Evolutionary conservation across 2,329 filamentous ascomycete species (phyloP), one percentile per base, ranked within the genome.

Genomic region (Fusarium equiseti): DNA sequence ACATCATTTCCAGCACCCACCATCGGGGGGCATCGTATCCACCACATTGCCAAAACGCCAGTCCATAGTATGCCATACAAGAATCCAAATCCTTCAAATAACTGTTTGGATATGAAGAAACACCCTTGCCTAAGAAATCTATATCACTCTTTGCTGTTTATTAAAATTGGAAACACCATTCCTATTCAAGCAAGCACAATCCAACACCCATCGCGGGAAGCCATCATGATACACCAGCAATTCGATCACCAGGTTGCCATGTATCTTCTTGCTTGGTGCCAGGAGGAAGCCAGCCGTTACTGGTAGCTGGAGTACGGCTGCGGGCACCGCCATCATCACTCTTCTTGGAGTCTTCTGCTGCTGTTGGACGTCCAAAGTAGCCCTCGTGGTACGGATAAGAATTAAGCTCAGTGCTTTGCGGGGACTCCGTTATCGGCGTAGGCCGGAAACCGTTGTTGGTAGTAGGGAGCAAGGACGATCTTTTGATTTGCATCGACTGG

Each of bases 241-340:
- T 58, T 18, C 77, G 76, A 59, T 84, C 83, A 13, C 81, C 79
- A 7, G 76, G 63, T 20, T 81, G 79, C 95, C 94, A 97, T 4
- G 93, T 97, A 54, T 94, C 92, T 78, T 97, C 92, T 79, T 95
- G 92, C 77, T 89, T 94, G 3, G 93, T 97, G 10, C 94, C 93
- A 0, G 91, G 91, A 20, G 92, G 88, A 63, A 97, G 82, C 89
- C 92, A 95, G n/a, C 82, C 71, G 8, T 71, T 73, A 24, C 61
- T 86, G 73, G 83, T 85, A 18, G 82, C 83, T 49, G 70, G 68
- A 24, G 66, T 70, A 18, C 85, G 83, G 22, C 79, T 78, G 40
- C 82, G 79, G 5, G 80, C 78, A 64, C 74, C 78, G 24, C 79
- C 79, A 44, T 88, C 86, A 65, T 90, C 86, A 55, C 84, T 84